phyloP scores from a whole-genome alignment of 2,329 filamentous ascomycete genomes.

The Sclerotinia sclerotiorum region DNA sequence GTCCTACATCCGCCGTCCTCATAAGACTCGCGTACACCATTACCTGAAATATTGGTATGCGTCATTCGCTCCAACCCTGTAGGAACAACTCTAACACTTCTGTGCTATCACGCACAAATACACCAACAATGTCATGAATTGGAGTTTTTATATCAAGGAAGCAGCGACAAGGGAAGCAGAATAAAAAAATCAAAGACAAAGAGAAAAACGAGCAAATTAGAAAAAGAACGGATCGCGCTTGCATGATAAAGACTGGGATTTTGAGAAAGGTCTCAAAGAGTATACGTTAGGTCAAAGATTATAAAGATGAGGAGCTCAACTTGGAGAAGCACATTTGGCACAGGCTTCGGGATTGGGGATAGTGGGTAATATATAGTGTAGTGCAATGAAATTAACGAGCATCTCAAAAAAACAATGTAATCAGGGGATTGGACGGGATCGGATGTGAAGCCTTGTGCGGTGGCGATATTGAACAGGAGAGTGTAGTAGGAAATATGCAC shows the following conservation, averaged over 20 bases:
- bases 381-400: no score
- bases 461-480: no score
- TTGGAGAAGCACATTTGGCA: no score
- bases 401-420: no score
- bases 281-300: not conserved
- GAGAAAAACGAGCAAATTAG: not conserved
- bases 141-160: not conserved
- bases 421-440: no score
- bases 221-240: not conserved
- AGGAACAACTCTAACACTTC: not conserved
- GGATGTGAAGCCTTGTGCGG: no score
- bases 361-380: no score
- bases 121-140: not conserved
- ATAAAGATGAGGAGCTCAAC: no score
- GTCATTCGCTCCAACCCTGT: not conserved
- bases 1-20: not conserved
- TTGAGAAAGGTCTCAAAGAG: not conserved
- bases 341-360: no score
- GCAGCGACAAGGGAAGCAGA: not conserved
- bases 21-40: not conserved
- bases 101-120: not conserved
- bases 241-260: not conserved
- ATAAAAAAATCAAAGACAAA: not conserved
- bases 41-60: not conserved
- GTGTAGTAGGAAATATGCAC: no score